These are phyloP conservation scores for Malassezia furfur DNA, from an alignment of 1,284 basidiomycete species.

Conservation along the genomic window DNA sequence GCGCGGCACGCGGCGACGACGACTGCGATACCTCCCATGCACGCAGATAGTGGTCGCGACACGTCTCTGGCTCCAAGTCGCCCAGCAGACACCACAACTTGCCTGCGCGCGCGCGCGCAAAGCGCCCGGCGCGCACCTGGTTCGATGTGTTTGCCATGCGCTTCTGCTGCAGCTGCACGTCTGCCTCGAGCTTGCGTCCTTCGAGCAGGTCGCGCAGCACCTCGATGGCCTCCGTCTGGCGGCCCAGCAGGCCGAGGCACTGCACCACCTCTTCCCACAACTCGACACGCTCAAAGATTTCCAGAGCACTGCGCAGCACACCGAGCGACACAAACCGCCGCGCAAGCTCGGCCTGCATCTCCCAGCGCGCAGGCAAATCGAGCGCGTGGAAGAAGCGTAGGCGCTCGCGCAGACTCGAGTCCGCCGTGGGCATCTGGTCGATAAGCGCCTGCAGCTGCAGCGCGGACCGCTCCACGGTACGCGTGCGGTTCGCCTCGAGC, in stretches of 20 bases:
- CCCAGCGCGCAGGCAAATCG: conserved; percentile 42
- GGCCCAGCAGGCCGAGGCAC: conserved; percentile 36
- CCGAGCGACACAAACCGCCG: conserved; percentile 36
- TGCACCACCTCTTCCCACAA: conserved; percentile 47
- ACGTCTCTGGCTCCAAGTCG: conserved; percentile 65
- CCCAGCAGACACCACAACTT: conserved; percentile 94
- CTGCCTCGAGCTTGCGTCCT: conserved; percentile 40
- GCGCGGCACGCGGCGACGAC: conserved; percentile 77
- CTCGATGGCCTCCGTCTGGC: conserved; percentile 38
- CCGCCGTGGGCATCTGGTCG: conserved; percentile 46
- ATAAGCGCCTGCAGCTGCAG: conserved; percentile 46
- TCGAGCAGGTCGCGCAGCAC: conserved; percentile 37
- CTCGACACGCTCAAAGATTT: conserved; percentile 42
- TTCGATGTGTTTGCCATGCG: conserved; percentile 24
- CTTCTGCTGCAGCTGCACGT: conserved; percentile 26
- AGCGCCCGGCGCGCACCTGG: conserved; percentile 51
- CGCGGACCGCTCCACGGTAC: conserved; percentile 41
- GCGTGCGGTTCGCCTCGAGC: conserved; percentile 37
- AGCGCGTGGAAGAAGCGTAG: conserved; percentile 40
- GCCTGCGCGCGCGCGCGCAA: conserved; percentile 66
- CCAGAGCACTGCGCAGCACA: conserved; percentile 40
- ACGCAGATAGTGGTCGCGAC: conserved; percentile 64
- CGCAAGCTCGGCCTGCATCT: conserved; percentile 45
- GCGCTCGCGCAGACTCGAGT: conserved; percentile 45
- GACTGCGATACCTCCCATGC: conserved; percentile 75